Evolutionary conservation across 805 yeast species (phyloP), one percentile per base, ranked within the genome.

Genomic region (Scheffersomyces spartinae): DNA sequence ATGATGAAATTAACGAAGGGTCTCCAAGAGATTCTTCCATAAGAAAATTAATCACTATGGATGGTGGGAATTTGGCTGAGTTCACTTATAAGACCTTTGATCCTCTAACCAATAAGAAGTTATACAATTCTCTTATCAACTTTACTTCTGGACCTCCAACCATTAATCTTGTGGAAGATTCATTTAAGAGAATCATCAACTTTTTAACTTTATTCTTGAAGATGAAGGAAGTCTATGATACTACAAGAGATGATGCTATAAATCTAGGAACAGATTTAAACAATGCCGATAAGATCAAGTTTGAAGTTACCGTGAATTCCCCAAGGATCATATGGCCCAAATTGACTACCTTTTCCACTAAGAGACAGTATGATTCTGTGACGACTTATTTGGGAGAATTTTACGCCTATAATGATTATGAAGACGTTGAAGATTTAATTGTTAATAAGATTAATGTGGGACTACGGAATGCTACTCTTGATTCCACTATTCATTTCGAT

Each of bases 211-310:
- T 78, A 38, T 81, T 93, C 42, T 77, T 73, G 31, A 68, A 68
- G 38, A 83, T 88, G 94, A 91, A 91, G 49, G 71, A 69, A 4
- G 62, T 86, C n/a, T 93, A 81, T 48, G 98, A 91, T 42, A 59
- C 68, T 12, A 94, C 97, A 0, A 68, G 97, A 30, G 83, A 78
- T 40, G 82, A 85, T 7, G 95, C 97, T 0, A 68, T 84, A 37
- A 71, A 78, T 37, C 94, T 82, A 46, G 91, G 91, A 0, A 71
- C 60, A 22, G 74, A 72, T 34, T 61, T 75, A 21, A 70, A 71
- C 26, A 61, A 55, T 29, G 71, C 81, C 1, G 65, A 57, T 24
- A 68, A 63, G 35, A 73, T 85, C 52, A 73, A 74, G 35, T 68
- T 86, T 43, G 80, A 86, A 39, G 51, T 93, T 17, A 49, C 70